Conservation (phyloP, 2,329 filamentous ascomycete species). For the Leptodontidium sp. region DNA sequence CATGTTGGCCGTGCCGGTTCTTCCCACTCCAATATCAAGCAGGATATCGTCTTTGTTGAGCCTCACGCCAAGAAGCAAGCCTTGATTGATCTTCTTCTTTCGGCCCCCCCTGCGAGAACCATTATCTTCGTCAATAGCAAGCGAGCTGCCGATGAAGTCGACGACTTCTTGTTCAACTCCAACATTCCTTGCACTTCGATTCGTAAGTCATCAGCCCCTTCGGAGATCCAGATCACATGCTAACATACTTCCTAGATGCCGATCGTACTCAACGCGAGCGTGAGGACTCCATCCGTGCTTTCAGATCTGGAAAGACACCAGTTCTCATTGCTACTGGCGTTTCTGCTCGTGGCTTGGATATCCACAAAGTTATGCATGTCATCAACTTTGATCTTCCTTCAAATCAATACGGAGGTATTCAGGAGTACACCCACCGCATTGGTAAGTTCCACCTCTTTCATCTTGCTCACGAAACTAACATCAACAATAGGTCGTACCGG, state of each 20-base stretch:
- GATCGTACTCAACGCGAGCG: slow-evolving; percentile 90
- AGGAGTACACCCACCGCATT: slow-evolving; percentile 94
- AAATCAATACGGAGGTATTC: slow-evolving; percentile 80
- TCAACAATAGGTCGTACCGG: slow-evolving; percentile 78
- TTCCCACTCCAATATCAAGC: slow-evolving; percentile 82
- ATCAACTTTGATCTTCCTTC: slow-evolving; percentile 92
- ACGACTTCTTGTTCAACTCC: slow-evolving; percentile 86
- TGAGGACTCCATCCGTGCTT: slow-evolving; percentile 88
- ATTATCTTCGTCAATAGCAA: slow-evolving; percentile 92
- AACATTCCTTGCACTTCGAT: slow-evolving; percentile 86
- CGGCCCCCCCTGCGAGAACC: slow-evolving; percentile 76
- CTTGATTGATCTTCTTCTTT: slow-evolving; percentile 75
- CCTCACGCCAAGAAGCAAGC: slow-evolving; percentile 72
- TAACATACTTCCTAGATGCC: slow-evolving; percentile 42
- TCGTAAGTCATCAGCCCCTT: slow-evolving; percentile 57
- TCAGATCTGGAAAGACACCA: slow-evolving; percentile 76
- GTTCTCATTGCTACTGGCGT: slow-evolving; percentile 89
- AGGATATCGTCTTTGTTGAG: slow-evolving; percentile 75
- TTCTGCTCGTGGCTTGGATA: slow-evolving; percentile 86
- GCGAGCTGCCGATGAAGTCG: slow-evolving; percentile 78
- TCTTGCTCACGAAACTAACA: slow-evolving; percentile 27
- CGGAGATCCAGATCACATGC: too few relatives aligned
- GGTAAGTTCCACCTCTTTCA: slow-evolving; percentile 60
- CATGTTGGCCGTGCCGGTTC: slow-evolving; percentile 88
- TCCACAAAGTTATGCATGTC: slow-evolving; percentile 86